These are phyloP conservation scores for Linderniella brevidens DNA, from an alignment of 257 asterid genomes.

Conservation along the genomic window DNA sequence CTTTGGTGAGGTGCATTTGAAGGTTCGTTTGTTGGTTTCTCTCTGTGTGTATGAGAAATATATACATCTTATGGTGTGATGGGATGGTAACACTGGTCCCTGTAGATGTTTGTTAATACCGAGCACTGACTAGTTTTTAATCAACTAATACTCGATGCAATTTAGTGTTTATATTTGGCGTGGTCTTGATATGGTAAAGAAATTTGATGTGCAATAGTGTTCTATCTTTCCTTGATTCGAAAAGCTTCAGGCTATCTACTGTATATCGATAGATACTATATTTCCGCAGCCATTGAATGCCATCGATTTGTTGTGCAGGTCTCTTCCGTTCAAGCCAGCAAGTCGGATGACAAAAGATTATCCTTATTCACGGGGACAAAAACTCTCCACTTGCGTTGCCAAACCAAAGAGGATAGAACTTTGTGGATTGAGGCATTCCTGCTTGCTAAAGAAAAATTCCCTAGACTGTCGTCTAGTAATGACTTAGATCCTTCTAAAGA, in stretches of 20 bases:
- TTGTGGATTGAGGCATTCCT: conserved; percentile 90
- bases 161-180: conserved; percentile 6
- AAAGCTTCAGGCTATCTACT: too few relatives aligned
- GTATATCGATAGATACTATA: too few relatives aligned
- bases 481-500: conserved; percentile 74
- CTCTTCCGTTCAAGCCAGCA: conserved; percentile 92
- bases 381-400: conserved; percentile 91
- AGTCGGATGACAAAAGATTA: conserved; percentile 93
- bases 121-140: too few relatives aligned
- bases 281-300: conserved; percentile 13
- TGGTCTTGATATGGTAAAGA: not conserved
- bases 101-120: too few relatives aligned
- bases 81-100: too few relatives aligned
- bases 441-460: conserved; percentile 82
- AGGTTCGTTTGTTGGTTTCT: conserved; percentile 29
- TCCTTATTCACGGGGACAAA: conserved; percentile 91
- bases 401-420: conserved; percentile 76
- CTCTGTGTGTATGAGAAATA: too few relatives aligned
- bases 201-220: too few relatives aligned
- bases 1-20: conserved; percentile 78
- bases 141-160: not conserved
- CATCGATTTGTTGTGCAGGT: conserved; percentile 37
- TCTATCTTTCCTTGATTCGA: too few relatives aligned
- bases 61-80: too few relatives aligned
- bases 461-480: conserved; percentile 70